Evolutionary conservation across 2,329 filamentous ascomycete genomes (phyloP), one percentile per base, ranked within the genome.

Genomic region (Colletotrichum orbiculare): DNA sequence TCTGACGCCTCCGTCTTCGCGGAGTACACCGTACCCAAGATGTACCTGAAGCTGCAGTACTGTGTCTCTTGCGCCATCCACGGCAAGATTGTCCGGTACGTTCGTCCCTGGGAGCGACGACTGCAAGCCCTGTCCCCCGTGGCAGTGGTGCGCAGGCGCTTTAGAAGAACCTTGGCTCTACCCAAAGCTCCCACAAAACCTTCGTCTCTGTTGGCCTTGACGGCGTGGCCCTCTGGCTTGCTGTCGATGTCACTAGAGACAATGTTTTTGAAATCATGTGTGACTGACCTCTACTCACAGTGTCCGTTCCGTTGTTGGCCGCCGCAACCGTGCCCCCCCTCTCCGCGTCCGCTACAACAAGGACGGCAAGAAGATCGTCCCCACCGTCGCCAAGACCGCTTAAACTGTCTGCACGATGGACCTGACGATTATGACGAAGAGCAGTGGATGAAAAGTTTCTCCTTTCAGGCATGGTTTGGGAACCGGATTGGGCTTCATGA

Each of bases 11-110:
- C 96, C 79, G 96, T 99, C 85, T 99, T 98, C 87, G 84, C 92
- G 79, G 96, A 99, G 88, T 99, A 99, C 89, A 94, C 94, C 76
- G 95, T 99, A 79, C 96, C 96, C 86, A 99, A 99, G 93, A 99
- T 99, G 96, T 99, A 99, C 93, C 89, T 99, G 86, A 99, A 99
- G 92, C 91, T 99, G 83, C 96, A 99, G 89, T 99, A 99, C 93
- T 99, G 96, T 85, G 96, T 99, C 81, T 98, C 95, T 85, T 99
- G 96, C 87, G 96, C 96, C 80, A 99, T 99, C 75, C 96, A 99
- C 89, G 96, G 96, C 89, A 99, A 99, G 92, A 99, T 99, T 84
- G 96, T 99, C 85, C 95, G 96, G 95, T 98, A 96, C 84, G 94
- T 89, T 82, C 81, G 81, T 85, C 78, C 79, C 78, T 72, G 76